Evolutionary conservation across 2,329 filamentous ascomycete genomes (phyloP), one percentile per base, ranked within the genome.

Genomic region (Pseudogymnoascus sp.): DNA sequence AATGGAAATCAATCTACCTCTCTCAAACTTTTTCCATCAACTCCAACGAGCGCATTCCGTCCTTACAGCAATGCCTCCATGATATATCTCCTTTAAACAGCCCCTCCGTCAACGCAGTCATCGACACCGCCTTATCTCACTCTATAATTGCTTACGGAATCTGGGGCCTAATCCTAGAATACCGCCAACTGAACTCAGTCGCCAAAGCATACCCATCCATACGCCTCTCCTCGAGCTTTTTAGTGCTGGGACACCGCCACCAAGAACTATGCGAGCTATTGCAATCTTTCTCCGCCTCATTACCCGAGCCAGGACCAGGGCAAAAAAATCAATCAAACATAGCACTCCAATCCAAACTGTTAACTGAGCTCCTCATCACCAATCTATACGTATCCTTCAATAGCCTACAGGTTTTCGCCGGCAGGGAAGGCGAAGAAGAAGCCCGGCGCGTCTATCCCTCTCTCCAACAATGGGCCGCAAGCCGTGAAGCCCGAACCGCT

Each of bases 141-240:
- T 82, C 81, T 6, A 81, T 86, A n/a, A 84, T 86, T 60, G 77
- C 90, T 1, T 82, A 89, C 67, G 85, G 82, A 8, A 83, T 88
- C 62, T 89, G 86, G 82, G 80, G 84, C 1, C 75, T 89, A 67
- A 82, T 90, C 12, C 82, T 84, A 72, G 87, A 90, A 67, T 89
- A 86, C 67, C 81, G 85, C 19, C 84, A 87, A 68, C 74, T 79
- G 62, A 80, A 81, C 60, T 77, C 78, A 2, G 81, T 83, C 59
- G 77, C 79, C 3, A 68, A 68, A 24, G 24, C 59, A 10, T 59
- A 66, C 22, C 37, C 63, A 37, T 61, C 62, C 14, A 33, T 31
- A 38, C 37, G 46, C 2, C 68, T 60, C n/a, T 62, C 59, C 16
- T 65, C 76, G 37, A 75, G 78, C 19, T 79, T 77, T 61, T 70